Conservation (phyloP, 2,329 filamentous ascomycete genomes). For the Kalaharituber pfeilii region DNA sequence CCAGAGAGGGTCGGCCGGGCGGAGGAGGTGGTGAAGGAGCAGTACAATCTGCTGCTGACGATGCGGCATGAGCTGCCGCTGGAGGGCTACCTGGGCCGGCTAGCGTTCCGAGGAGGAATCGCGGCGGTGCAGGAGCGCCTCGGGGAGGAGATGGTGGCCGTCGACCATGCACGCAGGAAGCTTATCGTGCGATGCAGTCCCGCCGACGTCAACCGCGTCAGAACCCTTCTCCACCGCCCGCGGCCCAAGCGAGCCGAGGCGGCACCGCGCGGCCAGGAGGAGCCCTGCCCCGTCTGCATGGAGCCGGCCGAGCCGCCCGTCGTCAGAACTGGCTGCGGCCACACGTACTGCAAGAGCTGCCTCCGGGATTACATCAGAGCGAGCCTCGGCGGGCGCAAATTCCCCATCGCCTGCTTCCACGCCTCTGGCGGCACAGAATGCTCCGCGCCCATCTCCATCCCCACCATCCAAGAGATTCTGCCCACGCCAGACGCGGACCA, state of each 20-base stretch:
- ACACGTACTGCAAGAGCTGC: slow-evolving; percentile 30
- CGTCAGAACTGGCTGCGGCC: slow-evolving; percentile 26
- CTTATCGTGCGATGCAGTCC: slow-evolving; percentile 1
- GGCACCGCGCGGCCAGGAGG: not conserved
- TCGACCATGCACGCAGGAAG: not conserved
- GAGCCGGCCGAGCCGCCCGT: slow-evolving; percentile 24
- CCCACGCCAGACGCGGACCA: slow-evolving; percentile 22
- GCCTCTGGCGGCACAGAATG: not conserved
- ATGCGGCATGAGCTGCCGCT: not conserved
- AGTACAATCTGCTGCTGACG: not conserved
- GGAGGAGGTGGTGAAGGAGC: not conserved
- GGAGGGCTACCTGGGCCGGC: not conserved
- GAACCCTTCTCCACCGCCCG: not conserved
- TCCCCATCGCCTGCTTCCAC: slow-evolving; percentile 14
- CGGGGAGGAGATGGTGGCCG: slow-evolving; percentile 1
- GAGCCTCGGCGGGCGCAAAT: slow-evolving; percentile 10
- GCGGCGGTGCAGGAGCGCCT: not conserved
- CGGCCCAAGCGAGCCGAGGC: not conserved
- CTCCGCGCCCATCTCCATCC: slow-evolving; percentile 12
- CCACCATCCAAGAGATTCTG: slow-evolving; percentile 11
- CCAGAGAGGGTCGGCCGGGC: not conserved
- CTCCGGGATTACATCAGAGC: slow-evolving; percentile 26
- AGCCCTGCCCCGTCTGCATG: slow-evolving; percentile 27
- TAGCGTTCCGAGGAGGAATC: not conserved
- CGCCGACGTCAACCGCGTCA: not conserved